Evolutionary conservation across 2,329 filamentous ascomycete genomes (phyloP), one percentile per base, ranked within the genome.

Genomic region (Paecilomyces niveus): DNA sequence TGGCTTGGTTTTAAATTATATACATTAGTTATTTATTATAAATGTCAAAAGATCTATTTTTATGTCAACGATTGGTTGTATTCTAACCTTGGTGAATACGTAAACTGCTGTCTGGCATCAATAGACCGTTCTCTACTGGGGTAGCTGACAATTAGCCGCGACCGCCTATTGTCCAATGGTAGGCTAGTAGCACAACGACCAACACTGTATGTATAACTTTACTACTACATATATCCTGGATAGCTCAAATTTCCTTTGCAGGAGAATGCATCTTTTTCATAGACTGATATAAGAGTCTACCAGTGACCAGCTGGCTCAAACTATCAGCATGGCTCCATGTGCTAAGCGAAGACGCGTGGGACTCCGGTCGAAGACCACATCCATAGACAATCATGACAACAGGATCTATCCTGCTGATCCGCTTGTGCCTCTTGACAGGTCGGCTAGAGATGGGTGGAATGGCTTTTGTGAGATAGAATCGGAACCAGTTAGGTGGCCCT

Each of bases 401-500:
- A 54, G 31, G 53, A 29, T 4, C 57, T 68, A 64, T 32, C 62
- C 62, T 18, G 67, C 68, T 49, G 66, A 70, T 7, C 65, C 70
- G 53, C 69, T 68, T 39, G 61, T 64, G 39, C 62, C 72, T 39
- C 72, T 73, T 9, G 74, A 69, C 10, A 54, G 55, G 3, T 57
- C 71, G 24, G 76, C 80, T 55, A 80, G 76, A 61, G 63, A 68
- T 31, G 71, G 62, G 7, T 79, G 77, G 78, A 74, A 74, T 64
- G 78, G 78, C 15, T 78, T 78, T 58, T 78, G 76, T 63, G 92
- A 97, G 68, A 82, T 97, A 54, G 92, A 96, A 74, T 96, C 91
- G 6, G 92, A 97, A 62, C 92, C 92, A 7, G 90, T 91, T 74
- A 74, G 83, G 69, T 54, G 9, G 29, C 26, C 26, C 11, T 35